Evolutionary conservation across 352 stramenopile genomes (phyloP).

Genomic region (Blastocystis sp.): DNA sequence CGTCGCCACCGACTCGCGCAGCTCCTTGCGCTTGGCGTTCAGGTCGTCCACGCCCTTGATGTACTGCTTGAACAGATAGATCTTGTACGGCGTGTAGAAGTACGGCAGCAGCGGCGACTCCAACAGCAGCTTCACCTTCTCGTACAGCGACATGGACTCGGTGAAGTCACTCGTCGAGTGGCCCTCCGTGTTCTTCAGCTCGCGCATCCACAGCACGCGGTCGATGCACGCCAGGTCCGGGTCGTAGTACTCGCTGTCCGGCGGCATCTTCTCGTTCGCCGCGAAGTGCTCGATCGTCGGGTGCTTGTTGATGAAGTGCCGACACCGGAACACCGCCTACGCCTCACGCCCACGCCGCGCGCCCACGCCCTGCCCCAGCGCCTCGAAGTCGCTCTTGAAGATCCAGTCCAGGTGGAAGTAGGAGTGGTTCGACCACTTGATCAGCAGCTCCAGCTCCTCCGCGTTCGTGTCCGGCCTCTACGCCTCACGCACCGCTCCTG

Average conservation of each 20-base stretch:
- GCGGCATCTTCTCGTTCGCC: constrained; percentile 70
- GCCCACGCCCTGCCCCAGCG: constrained; percentile 49
- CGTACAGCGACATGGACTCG: constrained; percentile 1
- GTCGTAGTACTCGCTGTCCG: constrained; percentile 79
- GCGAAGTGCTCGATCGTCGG: constrained; percentile 77
- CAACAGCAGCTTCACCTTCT: constrained; percentile 55
- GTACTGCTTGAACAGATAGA: constrained; percentile 55
- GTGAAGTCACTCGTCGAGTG: constrained; percentile 17
- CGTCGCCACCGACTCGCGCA: not conserved
- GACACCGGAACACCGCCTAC: constrained; percentile 62
- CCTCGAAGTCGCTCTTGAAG: constrained; percentile 76
- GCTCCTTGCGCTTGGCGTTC: not conserved
- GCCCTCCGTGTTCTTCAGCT: constrained; percentile 44
- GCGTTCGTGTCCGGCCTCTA: constrained; percentile 73
- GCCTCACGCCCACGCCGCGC: not conserved
- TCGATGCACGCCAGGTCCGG: constrained; percentile 49
- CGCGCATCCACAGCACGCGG: constrained; percentile 46
- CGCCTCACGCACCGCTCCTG: not conserved
- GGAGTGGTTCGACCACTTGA: constrained; percentile 86
- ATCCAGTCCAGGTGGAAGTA: constrained; percentile 85
- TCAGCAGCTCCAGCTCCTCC: constrained; percentile 81
- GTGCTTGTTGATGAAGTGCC: constrained; percentile 76
- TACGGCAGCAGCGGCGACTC: constrained; percentile 47
- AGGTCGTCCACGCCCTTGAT: constrained; percentile 35
- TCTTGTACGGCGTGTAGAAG: constrained; percentile 60